Base-by-base conservation (phyloP, 495 filamentous ascomycete genomes). In the Penicillium parvum region DNA sequence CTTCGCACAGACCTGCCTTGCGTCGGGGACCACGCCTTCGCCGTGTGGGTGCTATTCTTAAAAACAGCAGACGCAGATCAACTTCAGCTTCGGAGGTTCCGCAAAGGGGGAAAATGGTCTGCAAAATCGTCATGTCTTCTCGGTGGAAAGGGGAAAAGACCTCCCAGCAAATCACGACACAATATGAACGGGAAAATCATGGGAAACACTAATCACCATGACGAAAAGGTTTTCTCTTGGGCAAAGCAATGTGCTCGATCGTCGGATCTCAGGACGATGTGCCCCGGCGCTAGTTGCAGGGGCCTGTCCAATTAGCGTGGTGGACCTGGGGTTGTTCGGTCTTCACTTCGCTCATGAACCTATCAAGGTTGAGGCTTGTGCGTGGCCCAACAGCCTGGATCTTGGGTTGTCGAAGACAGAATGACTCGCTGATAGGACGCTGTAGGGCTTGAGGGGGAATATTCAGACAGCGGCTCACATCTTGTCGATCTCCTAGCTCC, bases 321-420 rank as follows among this genome's bases (percentile, higher is more conserved):
- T n/a, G n/a, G n/a, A n/a, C n/a, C n/a, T n/a, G n/a, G n/a, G n/a
- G n/a, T n/a, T n/a, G n/a, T n/a, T n/a, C n/a, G n/a, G n/a, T n/a
- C n/a, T n/a, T n/a, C n/a, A n/a, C n/a, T n/a, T n/a, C n/a, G n/a
- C n/a, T n/a, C 20, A 45, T 15, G 42, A 55, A 52, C 53, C 47
- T 55, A 52, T 60, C 54, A 61, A 55, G 43, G 21, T 30, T 55
- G 33, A 18, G 42, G 44, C 32, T 52, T 54, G 37, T 47, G 47
- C 54, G 50, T 39, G 57, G 51, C 57, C 57, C 57, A 61, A 45
- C 38, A 58, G 35, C 48, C 50, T 49, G 57, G 57, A 50, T 50
- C 54, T 55, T 53, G 57, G 57, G 45, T 43, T 50, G 15, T 35
- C 26, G 6, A 33, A 33, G n/a, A n/a, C n/a, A n/a, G 36, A 11